Percentiles rank a stretch among this genome's conserved stretches.
These are phyloP conservation scores for Colletotrichum navitas DNA, from an alignment of 2,329 filamentous ascomycete species.

Conservation along the genomic window DNA sequence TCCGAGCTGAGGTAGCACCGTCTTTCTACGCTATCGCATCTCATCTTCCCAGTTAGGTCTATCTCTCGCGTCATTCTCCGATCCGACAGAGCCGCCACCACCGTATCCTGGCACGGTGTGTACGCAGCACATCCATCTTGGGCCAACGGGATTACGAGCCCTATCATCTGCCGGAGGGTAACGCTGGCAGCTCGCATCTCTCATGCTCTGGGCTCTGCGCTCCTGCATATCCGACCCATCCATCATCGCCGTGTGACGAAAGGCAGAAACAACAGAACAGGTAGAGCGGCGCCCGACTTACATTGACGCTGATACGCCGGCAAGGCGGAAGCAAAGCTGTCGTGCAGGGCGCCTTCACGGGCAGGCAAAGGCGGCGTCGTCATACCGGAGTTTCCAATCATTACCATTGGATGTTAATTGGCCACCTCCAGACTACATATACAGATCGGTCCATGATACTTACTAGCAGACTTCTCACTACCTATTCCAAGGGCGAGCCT, in stretches of 20 bases:
- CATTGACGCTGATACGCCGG: slow-evolving; percentile 9
- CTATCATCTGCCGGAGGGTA: slow-evolving; percentile 27
- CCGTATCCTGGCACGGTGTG: slow-evolving; percentile 28
- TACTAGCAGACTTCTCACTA: slow-evolving; percentile 13
- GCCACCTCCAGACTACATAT: slow-evolving; percentile 36
- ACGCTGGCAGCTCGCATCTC: slow-evolving; percentile 25
- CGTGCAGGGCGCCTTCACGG: neutral
- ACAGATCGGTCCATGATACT: slow-evolving; percentile 27
- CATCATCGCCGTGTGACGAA: slow-evolving; percentile 27
- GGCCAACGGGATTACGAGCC: slow-evolving; percentile 14
- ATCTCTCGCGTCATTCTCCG: slow-evolving; percentile 33
- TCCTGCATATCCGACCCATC: slow-evolving; percentile 40
- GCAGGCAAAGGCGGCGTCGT: slow-evolving; percentile 32
- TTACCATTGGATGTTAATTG: slow-evolving; percentile 27
- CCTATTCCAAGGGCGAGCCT: slow-evolving; percentile 18
- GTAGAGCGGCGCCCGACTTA: neutral
- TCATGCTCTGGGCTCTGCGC: slow-evolving; percentile 27
- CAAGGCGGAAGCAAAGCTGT: neutral
- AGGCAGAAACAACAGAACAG: slow-evolving; percentile 16
- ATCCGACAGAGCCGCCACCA: slow-evolving; percentile 41
- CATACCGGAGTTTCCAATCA: slow-evolving; percentile 18
- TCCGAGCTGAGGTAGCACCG: neutral
- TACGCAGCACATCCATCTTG: slow-evolving; percentile 13
- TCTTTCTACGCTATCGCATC: slow-evolving; percentile 30
- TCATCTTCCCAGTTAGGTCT: slow-evolving; percentile 31